A percentile compares a stretch with the other conserved stretches of the same genome.
phyloP scores from a whole-genome alignment of 306 rosid genomes.

The Trifolium subterraneum region DNA sequence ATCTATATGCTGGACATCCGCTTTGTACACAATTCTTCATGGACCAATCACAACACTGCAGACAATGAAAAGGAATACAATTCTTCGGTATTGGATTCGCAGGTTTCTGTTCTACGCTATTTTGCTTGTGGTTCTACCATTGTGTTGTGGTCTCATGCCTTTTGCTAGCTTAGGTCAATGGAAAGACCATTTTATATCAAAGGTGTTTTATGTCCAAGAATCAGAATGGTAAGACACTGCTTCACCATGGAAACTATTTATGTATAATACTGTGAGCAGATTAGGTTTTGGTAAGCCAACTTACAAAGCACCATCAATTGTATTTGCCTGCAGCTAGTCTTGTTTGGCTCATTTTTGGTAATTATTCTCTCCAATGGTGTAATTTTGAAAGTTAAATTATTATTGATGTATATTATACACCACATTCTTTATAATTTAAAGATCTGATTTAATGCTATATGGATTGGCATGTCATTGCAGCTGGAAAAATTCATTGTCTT shows the following conservation, averaged over 20 bases:
- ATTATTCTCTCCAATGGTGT: constrained; percentile 29
- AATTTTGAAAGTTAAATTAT: constrained; percentile 18
- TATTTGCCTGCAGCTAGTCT: constrained; percentile 17
- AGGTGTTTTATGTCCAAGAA: constrained; percentile 26
- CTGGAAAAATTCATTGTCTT: not conserved
- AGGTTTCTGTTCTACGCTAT: constrained; percentile 50
- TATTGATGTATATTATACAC: constrained; percentile 2
- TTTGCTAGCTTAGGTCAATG: constrained; percentile 77
- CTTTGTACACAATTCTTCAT: constrained; percentile 57
- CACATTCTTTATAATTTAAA: not conserved
- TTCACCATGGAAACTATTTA: constrained; percentile 21
- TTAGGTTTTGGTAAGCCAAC: constrained; percentile 22
- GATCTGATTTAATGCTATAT: not conserved
- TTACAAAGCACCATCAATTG: constrained; percentile 26
- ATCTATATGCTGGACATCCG: constrained; percentile 55
- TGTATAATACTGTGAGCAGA: constrained; percentile 11
- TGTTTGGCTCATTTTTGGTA: constrained; percentile 28
- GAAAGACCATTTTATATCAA: constrained; percentile 64
- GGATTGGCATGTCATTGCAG: not conserved
- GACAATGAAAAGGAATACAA: constrained; percentile 36
- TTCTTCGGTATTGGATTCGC: constrained; percentile 69
- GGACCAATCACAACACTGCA: constrained; percentile 58
- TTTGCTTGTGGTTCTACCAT: constrained; percentile 64
- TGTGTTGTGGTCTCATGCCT: constrained; percentile 79
- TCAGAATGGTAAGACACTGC: constrained; percentile 22